Evolutionary conservation across 2,329 filamentous ascomycete genomes (phyloP).

Genomic region (Colletotrichum costaricense): DNA sequence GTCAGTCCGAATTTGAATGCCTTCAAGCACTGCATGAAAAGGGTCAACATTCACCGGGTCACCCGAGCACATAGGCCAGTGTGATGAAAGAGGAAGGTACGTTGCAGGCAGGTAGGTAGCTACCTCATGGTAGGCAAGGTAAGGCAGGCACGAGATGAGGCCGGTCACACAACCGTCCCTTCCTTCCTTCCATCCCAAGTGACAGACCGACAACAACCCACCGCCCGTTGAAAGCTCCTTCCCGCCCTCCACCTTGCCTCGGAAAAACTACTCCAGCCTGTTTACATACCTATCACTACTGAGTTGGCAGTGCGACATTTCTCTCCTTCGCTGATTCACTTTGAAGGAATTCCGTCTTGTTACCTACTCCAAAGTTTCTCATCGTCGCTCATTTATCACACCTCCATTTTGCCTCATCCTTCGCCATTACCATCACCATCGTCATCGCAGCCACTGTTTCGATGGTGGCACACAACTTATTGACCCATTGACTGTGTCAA

Average conservation of each 20-base stretch:
- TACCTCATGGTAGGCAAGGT: too few species aligned
- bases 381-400: background rate
- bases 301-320: background rate
- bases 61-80: background rate
- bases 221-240: background rate
- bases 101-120: background rate
- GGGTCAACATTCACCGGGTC: background rate
- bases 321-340: background rate
- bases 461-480: background rate
- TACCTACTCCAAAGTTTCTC: background rate
- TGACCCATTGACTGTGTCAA: background rate
- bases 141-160: conserved; percentile 3
- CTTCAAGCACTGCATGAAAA: background rate
- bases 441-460: background rate
- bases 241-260: background rate
- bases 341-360: background rate
- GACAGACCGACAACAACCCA: background rate
- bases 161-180: background rate
- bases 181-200: conserved; percentile 11
- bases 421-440: background rate
- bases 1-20: background rate
- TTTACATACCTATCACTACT: background rate
- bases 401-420: background rate
- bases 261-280: background rate
- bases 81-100: background rate